These are phyloP conservation scores for Claviceps pusilla DNA, from an alignment of 2,329 filamentous ascomycete species.

Conservation along the genomic window DNA sequence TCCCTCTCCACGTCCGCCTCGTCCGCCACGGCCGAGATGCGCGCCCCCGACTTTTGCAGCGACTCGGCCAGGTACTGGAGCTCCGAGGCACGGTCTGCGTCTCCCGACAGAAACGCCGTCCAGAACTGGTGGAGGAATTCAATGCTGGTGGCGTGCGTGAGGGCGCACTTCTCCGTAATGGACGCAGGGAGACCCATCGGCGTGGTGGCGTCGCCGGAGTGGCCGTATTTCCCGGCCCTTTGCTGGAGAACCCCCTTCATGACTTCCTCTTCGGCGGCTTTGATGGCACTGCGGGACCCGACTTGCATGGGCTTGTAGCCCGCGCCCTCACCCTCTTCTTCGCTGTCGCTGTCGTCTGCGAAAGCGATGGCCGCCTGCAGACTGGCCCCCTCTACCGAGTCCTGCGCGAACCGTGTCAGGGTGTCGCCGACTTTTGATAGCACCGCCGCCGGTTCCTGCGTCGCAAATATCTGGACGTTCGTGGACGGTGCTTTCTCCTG, in stretches of 20 bases:
- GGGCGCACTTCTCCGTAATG: slow-evolving; percentile 41
- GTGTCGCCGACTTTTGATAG: slow-evolving; percentile 49
- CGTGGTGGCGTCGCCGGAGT: slow-evolving; percentile 29
- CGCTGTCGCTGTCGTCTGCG: slow-evolving; percentile 53
- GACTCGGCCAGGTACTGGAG: slow-evolving; percentile 71
- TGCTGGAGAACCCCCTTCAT: slow-evolving; percentile 49
- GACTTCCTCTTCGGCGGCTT: slow-evolving; percentile 49
- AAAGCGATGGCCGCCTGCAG: slow-evolving; percentile 53
- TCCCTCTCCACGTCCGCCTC: slow-evolving; percentile 65
- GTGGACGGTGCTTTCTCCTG: slow-evolving; percentile 32
- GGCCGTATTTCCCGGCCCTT: slow-evolving; percentile 41
- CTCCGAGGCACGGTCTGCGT: slow-evolving; percentile 65
- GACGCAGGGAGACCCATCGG: slow-evolving; percentile 40
- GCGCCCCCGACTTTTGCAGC: slow-evolving; percentile 57
- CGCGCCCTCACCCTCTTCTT: slow-evolving; percentile 39
- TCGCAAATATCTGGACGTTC: slow-evolving; percentile 41
- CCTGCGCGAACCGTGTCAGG: slow-evolving; percentile 35
- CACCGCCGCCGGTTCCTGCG: slow-evolving; percentile 55
- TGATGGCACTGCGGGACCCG: slow-evolving; percentile 53
- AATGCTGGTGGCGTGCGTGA: slow-evolving; percentile 80
- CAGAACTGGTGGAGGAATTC: slow-evolving; percentile 98
- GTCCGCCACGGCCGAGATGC: slow-evolving; percentile 66
- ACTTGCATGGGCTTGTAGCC: slow-evolving; percentile 38
- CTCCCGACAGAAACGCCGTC: slow-evolving; percentile 78
- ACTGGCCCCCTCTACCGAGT: slow-evolving; percentile 37